Evolutionary conservation across 192 early-diverging fungal species (phyloP).

Genomic region (Coemansia sp.): DNA sequence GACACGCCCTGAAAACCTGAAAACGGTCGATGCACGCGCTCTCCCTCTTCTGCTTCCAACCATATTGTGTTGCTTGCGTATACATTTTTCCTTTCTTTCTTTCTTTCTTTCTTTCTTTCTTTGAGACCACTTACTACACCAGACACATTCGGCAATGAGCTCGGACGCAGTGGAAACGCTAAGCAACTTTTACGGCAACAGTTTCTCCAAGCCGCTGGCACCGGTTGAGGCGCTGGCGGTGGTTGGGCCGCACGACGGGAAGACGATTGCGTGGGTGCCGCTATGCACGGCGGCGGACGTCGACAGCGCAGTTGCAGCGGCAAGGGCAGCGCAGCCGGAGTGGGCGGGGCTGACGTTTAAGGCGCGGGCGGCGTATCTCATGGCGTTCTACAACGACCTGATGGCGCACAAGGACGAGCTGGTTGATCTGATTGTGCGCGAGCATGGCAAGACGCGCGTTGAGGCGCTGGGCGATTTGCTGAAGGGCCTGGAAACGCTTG

Average conservation of each 20-base stretch:
- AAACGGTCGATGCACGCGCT: no score
- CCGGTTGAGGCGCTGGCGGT: constrained; percentile 54
- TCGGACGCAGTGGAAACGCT: constrained; percentile 9
- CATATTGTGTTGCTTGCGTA: background rate
- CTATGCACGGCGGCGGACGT: constrained; percentile 63
- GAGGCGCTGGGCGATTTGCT: constrained; percentile 74
- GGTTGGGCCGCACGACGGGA: constrained; percentile 65
- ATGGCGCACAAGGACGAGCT: constrained; percentile 66
- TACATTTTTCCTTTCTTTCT: no score
- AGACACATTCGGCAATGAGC: background rate
- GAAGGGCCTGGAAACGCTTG: constrained; percentile 83
- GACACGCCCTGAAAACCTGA: no score
- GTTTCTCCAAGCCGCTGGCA: background rate
- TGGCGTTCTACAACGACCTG: constrained; percentile 63
- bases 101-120: constrained; percentile 3
- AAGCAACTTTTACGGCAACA: constrained; percentile 44
- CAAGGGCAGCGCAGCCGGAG: constrained; percentile 57
- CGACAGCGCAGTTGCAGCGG: constrained; percentile 61
- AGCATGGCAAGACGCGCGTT: constrained; percentile 78
- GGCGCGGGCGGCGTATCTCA: constrained; percentile 65
- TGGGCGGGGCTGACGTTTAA: constrained; percentile 72
- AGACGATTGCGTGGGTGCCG: constrained; percentile 66
- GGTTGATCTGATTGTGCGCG: constrained; percentile 69
- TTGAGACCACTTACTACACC: background rate
- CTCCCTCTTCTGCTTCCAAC: no score